These are phyloP conservation scores for Karstenula rhodostoma DNA, from an alignment of 2,329 filamentous ascomycete species.

Conservation along the genomic window DNA sequence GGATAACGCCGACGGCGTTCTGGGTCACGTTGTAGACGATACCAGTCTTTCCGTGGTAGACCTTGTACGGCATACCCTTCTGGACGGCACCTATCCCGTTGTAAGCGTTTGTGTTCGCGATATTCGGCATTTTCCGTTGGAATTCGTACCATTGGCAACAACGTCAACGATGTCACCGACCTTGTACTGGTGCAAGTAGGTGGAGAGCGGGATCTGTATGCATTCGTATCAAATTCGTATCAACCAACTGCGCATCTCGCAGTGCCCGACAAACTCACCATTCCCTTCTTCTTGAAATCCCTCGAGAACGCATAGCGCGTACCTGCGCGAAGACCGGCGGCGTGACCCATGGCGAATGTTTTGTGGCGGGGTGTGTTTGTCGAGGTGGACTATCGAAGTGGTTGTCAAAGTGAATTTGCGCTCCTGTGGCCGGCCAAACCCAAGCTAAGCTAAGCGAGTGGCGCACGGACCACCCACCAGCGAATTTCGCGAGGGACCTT, in stretches of 20 bases:
- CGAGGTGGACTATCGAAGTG: constrained; percentile 24
- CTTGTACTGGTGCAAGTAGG: constrained; percentile 94
- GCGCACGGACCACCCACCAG: no score
- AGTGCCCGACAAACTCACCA: constrained; percentile 49
- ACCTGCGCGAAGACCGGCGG: constrained; percentile 56
- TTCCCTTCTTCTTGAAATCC: constrained; percentile 93
- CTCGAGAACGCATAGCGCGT: constrained; percentile 74
- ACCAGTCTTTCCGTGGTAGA: constrained; percentile 97
- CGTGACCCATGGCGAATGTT: constrained; percentile 61
- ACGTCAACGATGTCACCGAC: constrained; percentile 99
- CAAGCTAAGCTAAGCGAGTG: no score
- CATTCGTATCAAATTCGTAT: constrained; percentile 38
- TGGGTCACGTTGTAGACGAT: constrained; percentile 99
- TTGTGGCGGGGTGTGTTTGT: constrained; percentile 23
- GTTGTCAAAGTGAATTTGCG: background rate
- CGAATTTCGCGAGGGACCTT: no score
- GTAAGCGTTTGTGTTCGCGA: constrained; percentile 26
- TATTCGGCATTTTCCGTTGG: constrained; percentile 30
- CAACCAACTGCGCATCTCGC: constrained; percentile 26
- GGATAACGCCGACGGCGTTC: constrained; percentile 95
- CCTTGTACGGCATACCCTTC: constrained; percentile 91
- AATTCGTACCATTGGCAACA: constrained; percentile 94
- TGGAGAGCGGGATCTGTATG: constrained; percentile 77
- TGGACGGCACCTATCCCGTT: constrained; percentile 46
- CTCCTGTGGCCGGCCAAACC: no score